phyloP scores from a whole-genome alignment of 371 early-diverging fungal genomes.

The Dinochytrium kinnereticum region DNA sequence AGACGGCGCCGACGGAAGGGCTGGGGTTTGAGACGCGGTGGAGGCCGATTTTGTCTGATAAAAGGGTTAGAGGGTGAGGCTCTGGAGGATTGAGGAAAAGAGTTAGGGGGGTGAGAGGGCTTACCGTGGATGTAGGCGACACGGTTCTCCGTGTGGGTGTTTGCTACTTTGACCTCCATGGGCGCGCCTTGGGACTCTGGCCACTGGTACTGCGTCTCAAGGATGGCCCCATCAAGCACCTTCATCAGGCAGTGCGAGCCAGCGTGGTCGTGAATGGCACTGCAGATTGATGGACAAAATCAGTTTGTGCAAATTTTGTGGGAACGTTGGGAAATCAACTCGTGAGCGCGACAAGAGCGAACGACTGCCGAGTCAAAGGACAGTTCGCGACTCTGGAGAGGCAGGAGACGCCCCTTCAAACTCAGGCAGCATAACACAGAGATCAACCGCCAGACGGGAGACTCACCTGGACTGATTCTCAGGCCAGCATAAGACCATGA shows the following conservation, averaged over 20 bases:
- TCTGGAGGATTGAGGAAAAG: background rate
- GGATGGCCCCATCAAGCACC: constrained; percentile 81
- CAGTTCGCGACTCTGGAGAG: constrained; percentile 11
- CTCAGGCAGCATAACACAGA: no score
- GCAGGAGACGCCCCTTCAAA: background rate
- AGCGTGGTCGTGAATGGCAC: constrained; percentile 94
- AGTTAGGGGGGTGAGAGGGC: background rate
- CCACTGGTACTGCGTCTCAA: constrained; percentile 83
- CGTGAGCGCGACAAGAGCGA: no score
- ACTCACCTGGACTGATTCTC: constrained; percentile 70
- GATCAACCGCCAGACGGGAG: background rate
- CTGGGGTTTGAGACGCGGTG: constrained; percentile 85
- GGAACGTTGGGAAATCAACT: no score
- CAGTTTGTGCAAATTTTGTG: no score
- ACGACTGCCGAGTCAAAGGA: background rate
- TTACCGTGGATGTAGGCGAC: constrained; percentile 90
- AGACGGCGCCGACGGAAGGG: constrained; percentile 68
- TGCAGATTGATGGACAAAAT: no score
- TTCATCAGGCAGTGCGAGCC: constrained; percentile 95
- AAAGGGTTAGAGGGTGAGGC: background rate
- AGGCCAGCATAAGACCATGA: constrained; percentile 91
- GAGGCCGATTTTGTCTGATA: constrained; percentile 79
- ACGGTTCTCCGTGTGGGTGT: constrained; percentile 62
- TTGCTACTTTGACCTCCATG: constrained; percentile 52
- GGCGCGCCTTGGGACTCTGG: constrained; percentile 48